Conservation (phyloP, 352 stramenopile species). For the Phytophthora hibernalis region DNA sequence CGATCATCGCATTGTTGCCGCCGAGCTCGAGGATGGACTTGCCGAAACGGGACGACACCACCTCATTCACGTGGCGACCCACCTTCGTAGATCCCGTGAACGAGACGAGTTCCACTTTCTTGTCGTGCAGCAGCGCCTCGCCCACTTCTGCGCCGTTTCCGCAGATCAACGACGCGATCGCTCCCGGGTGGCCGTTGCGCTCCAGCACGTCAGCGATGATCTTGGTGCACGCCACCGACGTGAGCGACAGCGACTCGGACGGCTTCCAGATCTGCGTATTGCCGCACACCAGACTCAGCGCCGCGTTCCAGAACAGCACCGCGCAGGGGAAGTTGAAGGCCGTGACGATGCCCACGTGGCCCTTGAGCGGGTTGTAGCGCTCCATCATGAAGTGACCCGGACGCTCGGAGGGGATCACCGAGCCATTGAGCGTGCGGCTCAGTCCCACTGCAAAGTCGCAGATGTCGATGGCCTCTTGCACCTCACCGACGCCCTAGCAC, state of each 20-base stretch:
- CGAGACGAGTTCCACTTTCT: conserved; percentile 89
- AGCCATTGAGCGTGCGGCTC: conserved; percentile 88
- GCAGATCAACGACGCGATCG: conserved; percentile 88
- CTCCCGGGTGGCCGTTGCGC: conserved; percentile 82
- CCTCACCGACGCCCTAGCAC: conserved; percentile 89
- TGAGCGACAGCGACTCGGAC: conserved; percentile 89
- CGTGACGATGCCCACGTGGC: conserved; percentile 93
- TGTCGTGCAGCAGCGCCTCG: conserved; percentile 87
- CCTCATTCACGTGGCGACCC: conserved; percentile 86
- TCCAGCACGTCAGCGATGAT: conserved; percentile 91
- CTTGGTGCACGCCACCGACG: conserved; percentile 92
- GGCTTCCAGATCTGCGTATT: conserved; percentile 95
- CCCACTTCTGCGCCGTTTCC: conserved; percentile 83
- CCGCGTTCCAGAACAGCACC: conserved; percentile 92
- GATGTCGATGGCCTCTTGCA: conserved; percentile 95
- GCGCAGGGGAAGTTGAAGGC: conserved; percentile 95
- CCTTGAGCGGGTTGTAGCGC: conserved; percentile 93
- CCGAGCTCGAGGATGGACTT: conserved; percentile 93
- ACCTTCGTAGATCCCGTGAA: conserved; percentile 93
- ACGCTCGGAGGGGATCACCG: conserved; percentile 91
- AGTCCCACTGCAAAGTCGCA: conserved; percentile 95
- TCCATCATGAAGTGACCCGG: conserved; percentile 95
- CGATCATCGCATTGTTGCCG: conserved; percentile 95
- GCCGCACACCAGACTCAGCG: conserved; percentile 90
- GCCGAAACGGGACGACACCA: conserved; percentile 91